phyloP scores from a whole-genome alignment of 192 early-diverging fungal species.

The Pilaira anomala region DNA sequence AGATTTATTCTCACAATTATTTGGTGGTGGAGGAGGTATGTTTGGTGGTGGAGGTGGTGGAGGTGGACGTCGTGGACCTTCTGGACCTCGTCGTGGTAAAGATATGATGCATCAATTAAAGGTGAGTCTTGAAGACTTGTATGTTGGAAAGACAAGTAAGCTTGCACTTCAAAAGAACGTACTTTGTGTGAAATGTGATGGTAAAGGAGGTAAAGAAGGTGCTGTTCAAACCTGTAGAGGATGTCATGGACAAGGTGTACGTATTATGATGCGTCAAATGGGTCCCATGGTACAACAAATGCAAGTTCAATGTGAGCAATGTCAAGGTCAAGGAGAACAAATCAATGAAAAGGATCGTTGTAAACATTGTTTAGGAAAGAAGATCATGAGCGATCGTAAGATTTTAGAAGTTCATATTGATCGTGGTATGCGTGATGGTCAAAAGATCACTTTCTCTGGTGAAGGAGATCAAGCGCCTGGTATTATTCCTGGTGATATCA shows the following conservation, averaged over 20 bases:
- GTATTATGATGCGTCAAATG: slow-evolving; percentile 88
- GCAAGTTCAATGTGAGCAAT: slow-evolving; percentile 92
- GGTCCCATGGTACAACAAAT: slow-evolving; percentile 99
- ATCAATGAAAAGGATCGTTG: slow-evolving; percentile 92
- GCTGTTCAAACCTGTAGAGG: slow-evolving; percentile 78
- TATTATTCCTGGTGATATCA: slow-evolving; percentile 93
- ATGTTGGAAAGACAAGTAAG: slow-evolving; percentile 89
- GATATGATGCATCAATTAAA: slow-evolving; percentile 91
- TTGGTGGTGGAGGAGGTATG: slow-evolving; percentile 83
- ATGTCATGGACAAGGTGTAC: slow-evolving; percentile 91
- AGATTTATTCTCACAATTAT: slow-evolving; percentile 96
- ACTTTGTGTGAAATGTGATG: slow-evolving; percentile 90
- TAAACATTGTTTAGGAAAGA: slow-evolving; percentile 88
- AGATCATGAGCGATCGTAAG: slow-evolving; percentile 87
- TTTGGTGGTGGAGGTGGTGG: slow-evolving; percentile 52
- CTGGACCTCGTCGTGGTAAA: slow-evolving; percentile 88
- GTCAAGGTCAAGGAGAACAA: slow-evolving; percentile 87
- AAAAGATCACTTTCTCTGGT: slow-evolving; percentile 92
- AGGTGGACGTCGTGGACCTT: slow-evolving; percentile 15
- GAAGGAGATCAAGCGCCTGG: slow-evolving; percentile 98
- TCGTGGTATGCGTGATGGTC: slow-evolving; percentile 95
- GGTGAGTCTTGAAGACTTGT: slow-evolving; percentile 84
- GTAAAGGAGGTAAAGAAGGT: slow-evolving; percentile 94
- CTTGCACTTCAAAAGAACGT: slow-evolving; percentile 94
- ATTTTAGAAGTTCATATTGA: slow-evolving; percentile 97